Percentiles rank a stretch among this genome's conserved stretches.
Conservation (phyloP, 83 land plant genomes). For the Diphasiastrum complanatum region DNA sequence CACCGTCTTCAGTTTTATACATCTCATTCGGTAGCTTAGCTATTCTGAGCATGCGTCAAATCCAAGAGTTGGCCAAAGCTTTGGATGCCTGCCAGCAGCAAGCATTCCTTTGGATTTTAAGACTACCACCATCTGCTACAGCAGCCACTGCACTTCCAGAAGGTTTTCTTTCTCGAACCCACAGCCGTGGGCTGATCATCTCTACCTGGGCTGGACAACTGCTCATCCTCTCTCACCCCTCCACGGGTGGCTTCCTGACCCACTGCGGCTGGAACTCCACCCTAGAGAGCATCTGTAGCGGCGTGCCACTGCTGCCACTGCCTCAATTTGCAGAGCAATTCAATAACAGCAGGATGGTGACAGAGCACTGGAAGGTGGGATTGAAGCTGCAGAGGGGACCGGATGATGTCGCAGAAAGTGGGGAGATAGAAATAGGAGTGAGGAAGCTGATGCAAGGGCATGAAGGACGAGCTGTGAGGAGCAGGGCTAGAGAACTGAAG, state of each 20-base stretch:
- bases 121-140: not conserved
- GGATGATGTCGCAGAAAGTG: slow-evolving; percentile 15
- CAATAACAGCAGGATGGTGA: slow-evolving; percentile 25
- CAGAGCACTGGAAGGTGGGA: slow-evolving; percentile 35
- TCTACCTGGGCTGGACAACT: slow-evolving; percentile 34
- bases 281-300: slow-evolving; percentile 38
- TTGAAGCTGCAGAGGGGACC: slow-evolving; percentile 21
- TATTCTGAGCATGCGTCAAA: not conserved
- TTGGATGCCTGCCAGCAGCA: not conserved
- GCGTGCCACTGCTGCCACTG: slow-evolving; percentile 37
- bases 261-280: slow-evolving; percentile 48
- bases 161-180: slow-evolving; percentile 6
- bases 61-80: not conserved
- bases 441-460: slow-evolving; percentile 17
- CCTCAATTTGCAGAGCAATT: slow-evolving; percentile 32
- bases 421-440: slow-evolving; percentile 18
- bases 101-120: not conserved
- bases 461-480: slow-evolving; percentile 14
- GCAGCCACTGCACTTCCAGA: not conserved
- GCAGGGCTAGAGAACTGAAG: slow-evolving; percentile 17
- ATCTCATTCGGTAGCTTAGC: not conserved
- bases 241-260: slow-evolving; percentile 34
- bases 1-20: not conserved
- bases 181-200: slow-evolving; percentile 12
- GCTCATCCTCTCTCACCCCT: slow-evolving; percentile 37